These are phyloP conservation scores for Macroventuria anomochaeta DNA, from an alignment of 2,329 filamentous ascomycete genomes.

Conservation along the genomic window DNA sequence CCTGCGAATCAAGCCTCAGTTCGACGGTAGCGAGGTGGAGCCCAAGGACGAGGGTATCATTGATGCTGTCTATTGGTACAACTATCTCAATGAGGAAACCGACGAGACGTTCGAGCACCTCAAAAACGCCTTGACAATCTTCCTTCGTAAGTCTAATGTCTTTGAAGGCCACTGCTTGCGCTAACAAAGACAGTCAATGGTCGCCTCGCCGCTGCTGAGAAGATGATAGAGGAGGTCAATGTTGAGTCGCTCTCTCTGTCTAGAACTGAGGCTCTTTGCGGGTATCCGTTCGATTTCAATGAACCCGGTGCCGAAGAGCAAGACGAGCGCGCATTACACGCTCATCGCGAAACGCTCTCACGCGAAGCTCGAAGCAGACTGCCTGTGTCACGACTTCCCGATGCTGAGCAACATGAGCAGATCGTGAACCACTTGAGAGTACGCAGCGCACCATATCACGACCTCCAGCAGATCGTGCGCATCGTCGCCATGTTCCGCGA, in stretches of 20 bases:
- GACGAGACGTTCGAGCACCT: constrained; percentile 71
- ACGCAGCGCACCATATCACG: constrained; percentile 47
- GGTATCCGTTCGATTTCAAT: constrained; percentile 46
- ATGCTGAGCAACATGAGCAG: constrained; percentile 27
- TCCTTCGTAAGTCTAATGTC: constrained; percentile 74
- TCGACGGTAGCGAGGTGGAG: constrained; percentile 64
- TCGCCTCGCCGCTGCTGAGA: constrained; percentile 62
- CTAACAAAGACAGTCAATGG: constrained; percentile 49
- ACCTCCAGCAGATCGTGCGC: constrained; percentile 53
- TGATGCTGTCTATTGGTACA: constrained; percentile 82
- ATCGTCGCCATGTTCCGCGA: constrained; percentile 52
- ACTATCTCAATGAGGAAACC: constrained; percentile 68
- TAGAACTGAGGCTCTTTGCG: constrained; percentile 53
- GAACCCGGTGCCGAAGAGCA: constrained; percentile 35
- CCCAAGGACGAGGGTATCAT: constrained; percentile 75
- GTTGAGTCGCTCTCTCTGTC: constrained; percentile 54
- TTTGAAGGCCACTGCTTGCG: constrained; percentile 6
- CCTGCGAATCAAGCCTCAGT: constrained; percentile 71
- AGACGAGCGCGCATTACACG: constrained; percentile 31
- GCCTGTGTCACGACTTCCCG: constrained; percentile 29
- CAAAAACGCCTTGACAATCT: constrained; percentile 78
- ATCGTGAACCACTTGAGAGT: constrained; percentile 33
- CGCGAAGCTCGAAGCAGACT: constrained; percentile 27
- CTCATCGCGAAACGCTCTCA: constrained; percentile 29
- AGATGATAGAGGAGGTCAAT: constrained; percentile 59